phyloP scores from a whole-genome alignment of 2,329 filamentous ascomycete species.

The Thermomyces lanuginosus region DNA sequence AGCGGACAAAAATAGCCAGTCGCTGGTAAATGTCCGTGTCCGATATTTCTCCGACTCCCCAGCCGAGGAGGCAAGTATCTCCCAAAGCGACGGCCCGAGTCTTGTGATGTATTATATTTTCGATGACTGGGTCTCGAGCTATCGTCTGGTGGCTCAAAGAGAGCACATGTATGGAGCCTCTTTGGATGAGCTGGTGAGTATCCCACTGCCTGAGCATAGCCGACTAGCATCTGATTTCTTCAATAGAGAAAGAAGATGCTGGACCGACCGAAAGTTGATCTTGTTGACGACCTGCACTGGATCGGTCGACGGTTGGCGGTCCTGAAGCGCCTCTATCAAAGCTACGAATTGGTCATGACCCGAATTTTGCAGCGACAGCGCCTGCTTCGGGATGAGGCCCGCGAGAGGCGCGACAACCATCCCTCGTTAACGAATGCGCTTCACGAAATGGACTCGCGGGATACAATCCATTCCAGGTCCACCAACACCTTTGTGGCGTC shows the following conservation, averaged over 20 bases:
- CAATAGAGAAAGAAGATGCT: constrained; percentile 41
- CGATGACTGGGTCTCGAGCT: constrained; percentile 50
- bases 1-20: constrained; percentile 30
- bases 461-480: constrained; percentile 22
- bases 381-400: constrained; percentile 21
- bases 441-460: constrained; percentile 17
- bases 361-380: constrained; percentile 40
- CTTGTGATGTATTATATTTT: constrained; percentile 53
- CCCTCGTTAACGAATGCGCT: constrained; percentile 10
- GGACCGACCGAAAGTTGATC: constrained; percentile 27
- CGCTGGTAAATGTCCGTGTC: constrained; percentile 34
- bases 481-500: constrained; percentile 7
- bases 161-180: constrained; percentile 35
- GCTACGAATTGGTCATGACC: constrained; percentile 45
- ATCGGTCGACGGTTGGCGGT: constrained; percentile 45
- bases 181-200: constrained; percentile 35
- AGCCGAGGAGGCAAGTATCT: constrained; percentile 20
- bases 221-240: too few species aligned
- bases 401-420: constrained; percentile 9
- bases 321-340: constrained; percentile 45
- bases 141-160: constrained; percentile 41
- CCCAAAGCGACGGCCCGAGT: constrained; percentile 38
- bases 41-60: constrained; percentile 19
- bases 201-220: not conserved
- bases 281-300: constrained; percentile 39